Percentiles rank a stretch among this genome's conserved stretches.
phyloP scores from a whole-genome alignment of 768 basidiomycete genomes.

The Amanita fuliginea region DNA sequence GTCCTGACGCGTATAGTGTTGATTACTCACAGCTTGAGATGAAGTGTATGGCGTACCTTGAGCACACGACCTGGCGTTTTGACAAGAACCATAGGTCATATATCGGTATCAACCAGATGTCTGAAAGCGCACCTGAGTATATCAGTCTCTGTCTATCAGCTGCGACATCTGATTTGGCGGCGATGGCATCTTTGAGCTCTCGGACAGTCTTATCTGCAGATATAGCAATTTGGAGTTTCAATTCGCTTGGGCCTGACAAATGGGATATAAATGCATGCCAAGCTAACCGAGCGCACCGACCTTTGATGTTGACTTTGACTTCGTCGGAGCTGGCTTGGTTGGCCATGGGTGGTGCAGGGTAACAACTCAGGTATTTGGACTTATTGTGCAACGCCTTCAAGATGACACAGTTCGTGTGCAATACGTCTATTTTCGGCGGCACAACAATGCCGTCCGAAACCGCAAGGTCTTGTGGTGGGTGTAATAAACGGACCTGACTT shows the following conservation, averaged over 20 bases:
- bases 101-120: background rate
- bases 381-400: background rate
- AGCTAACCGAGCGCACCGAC: slow-evolving; percentile 18
- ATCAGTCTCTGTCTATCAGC: slow-evolving; percentile 86
- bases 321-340: slow-evolving; percentile 35
- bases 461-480: too few relatives aligned
- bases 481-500: too few relatives aligned
- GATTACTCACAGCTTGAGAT: background rate
- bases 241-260: slow-evolving; percentile 68
- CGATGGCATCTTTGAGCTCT: slow-evolving; percentile 88
- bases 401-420: background rate
- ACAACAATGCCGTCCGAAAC: too few relatives aligned
- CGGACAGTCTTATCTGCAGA: slow-evolving; percentile 72
- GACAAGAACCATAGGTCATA: background rate
- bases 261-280: background rate
- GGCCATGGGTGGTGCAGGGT: slow-evolving; percentile 28
- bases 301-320: slow-evolving; percentile 63
- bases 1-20: slow-evolving; percentile 34
- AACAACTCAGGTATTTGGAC: background rate
- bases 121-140: slow-evolving; percentile 59
- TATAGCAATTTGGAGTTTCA: slow-evolving; percentile 86
- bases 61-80: slow-evolving; percentile 49
- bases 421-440: too few relatives aligned
- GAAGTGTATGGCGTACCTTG: slow-evolving; percentile 34
- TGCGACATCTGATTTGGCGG: slow-evolving; percentile 73